Conservation (phyloP, 2,329 filamentous ascomycete species). For the Periconia sp. region DNA sequence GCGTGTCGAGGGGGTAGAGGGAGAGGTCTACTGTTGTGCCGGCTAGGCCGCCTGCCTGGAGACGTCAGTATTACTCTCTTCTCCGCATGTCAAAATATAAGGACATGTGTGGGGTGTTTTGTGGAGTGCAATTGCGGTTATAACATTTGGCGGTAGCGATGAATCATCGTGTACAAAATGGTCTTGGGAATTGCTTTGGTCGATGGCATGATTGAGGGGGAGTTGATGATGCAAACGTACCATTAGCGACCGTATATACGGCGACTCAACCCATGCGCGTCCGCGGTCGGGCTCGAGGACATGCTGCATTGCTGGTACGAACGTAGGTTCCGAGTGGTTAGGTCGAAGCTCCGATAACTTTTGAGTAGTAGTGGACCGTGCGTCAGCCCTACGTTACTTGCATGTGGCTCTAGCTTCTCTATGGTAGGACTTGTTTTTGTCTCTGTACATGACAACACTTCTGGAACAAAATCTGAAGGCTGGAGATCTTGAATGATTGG, state of each 20-base stretch:
- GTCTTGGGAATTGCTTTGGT: too few relatives aligned
- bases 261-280: conserved; percentile 51
- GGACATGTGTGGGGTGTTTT: conserved; percentile 7
- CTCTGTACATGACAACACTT: neutral
- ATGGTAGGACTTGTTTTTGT: neutral
- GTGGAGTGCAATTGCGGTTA: too few relatives aligned
- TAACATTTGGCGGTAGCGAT: neutral
- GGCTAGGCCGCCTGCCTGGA: conserved; percentile 82
- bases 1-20: conserved; percentile 96
- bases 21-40: conserved; percentile 96
- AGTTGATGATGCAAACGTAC: too few relatives aligned
- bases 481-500: too few relatives aligned
- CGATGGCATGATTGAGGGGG: too few relatives aligned
- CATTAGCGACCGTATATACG: conserved; percentile 55
- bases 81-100: conserved; percentile 9
- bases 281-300: conserved; percentile 32
- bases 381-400: conserved; percentile 19
- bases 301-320: conserved; percentile 35
- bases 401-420: neutral
- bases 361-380: conserved; percentile 26
- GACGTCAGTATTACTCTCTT: too few relatives aligned
- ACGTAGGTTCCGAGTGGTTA: neutral
- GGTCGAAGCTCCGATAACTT: conserved; percentile 12
- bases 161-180: too few relatives aligned
- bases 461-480: too few relatives aligned